A percentile compares a stretch with the other conserved stretches of the same genome.
Evolutionary conservation across 257 asterid species (phyloP).

Genomic region (Ajuga chamaepitys): DNA sequence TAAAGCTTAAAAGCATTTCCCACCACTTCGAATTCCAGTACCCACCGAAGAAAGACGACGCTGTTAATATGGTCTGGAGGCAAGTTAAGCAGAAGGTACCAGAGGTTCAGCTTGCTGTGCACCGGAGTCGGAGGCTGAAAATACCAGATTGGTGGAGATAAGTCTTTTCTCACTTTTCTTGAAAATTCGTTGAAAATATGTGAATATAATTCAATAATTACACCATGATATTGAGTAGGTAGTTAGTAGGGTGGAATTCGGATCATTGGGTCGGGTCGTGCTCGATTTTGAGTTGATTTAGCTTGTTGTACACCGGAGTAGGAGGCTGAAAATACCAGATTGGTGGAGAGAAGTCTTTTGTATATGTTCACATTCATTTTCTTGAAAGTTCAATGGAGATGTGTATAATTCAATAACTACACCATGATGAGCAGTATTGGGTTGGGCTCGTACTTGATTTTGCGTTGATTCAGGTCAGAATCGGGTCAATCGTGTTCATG

Average conservation of each 20-base stretch:
- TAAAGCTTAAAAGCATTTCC: conserved; percentile 44
- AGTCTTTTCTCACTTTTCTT: not conserved
- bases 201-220: not conserved
- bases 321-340: conserved; percentile 81
- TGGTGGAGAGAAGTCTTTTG: conserved; percentile 67
- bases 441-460: no score
- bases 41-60: conserved; percentile 75
- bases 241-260: no score
- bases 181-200: no score
- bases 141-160: conserved; percentile 93
- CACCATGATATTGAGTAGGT: not conserved
- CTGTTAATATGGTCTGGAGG: conserved; percentile 88
- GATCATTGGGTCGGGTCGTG: no score
- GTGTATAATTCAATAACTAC: not conserved
- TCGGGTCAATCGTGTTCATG: no score
- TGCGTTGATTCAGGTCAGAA: no score
- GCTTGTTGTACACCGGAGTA: conserved; percentile 67
- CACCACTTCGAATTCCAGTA: conserved; percentile 80
- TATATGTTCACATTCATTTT: no score
- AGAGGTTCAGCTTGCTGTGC: conserved; percentile 52
- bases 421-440: not conserved
- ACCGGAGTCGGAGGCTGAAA: conserved; percentile 70
- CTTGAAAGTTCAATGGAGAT: no score
- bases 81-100: conserved; percentile 78
- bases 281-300: no score